Evolutionary conservation across 2,329 filamentous ascomycete genomes (phyloP), one percentile per base, ranked within the genome.

Genomic region (Calonectria henricotiae): DNA sequence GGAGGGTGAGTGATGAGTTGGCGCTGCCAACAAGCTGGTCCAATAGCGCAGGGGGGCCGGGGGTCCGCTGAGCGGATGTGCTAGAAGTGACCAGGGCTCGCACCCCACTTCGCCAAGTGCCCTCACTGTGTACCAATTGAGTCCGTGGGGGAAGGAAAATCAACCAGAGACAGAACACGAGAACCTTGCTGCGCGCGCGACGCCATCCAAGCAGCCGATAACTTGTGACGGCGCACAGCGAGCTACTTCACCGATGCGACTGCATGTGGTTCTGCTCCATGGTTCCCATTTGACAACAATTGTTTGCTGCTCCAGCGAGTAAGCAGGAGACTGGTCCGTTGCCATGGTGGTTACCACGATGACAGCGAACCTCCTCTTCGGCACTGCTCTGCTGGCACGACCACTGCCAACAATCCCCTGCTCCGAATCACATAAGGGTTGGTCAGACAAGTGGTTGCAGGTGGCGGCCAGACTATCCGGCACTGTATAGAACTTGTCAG

Each of bases 1-100:
- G 65, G 65, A 68, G 72, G 67, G 71, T 49, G 51, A 66, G 65
- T 82, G 82, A 83, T 83, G 82, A 79, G 81, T 74, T 83, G 82
- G 81, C 82, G 81, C 65, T 82, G 80, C 81, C 76, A 81, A 77
- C 73, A 74, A 74, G 74, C 75, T 79, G 74, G 75, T 71, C 82
- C 82, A 83, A 83, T 83, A 72, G 76, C 71, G 75, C 74, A 71
- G 66, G 74, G 67, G 54, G 61, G 73, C 78, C 74, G 73, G 75
- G 79, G 79, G 77, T 74, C 71, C 65, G 66, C 71, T 47, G 46
- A 39, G 67, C 70, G 70, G 72, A 54, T 70, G 75, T 72, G 72
- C 71, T 73, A 77, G 71, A 58, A n/a, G 41, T 35, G 39, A 67
- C 55, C 62, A 62, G 43, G 65, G 60, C 51, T 15, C 51, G 35